Conservation (phyloP, 805 yeast genomes). For the Candida stauntonica region DNA sequence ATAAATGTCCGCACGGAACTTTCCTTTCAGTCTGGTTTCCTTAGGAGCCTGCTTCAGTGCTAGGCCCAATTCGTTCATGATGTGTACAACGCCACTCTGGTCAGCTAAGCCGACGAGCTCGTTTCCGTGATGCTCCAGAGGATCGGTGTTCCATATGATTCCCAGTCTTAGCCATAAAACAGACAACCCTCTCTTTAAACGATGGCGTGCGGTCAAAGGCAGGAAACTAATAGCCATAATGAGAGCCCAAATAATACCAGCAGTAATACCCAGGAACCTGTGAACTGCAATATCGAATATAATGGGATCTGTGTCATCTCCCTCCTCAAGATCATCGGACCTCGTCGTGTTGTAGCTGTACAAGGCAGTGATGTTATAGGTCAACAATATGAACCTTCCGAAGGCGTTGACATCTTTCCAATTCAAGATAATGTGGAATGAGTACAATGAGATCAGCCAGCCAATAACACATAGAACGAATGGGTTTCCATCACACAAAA, state of each 20-base stretch:
- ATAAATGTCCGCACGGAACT: conserved; percentile 55
- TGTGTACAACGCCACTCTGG: conserved; percentile 41
- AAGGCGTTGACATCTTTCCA: conserved; percentile 61
- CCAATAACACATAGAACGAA: conserved; percentile 47
- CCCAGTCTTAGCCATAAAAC: conserved; percentile 79
- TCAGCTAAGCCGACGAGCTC: conserved; percentile 25
- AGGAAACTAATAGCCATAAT: conserved; percentile 58
- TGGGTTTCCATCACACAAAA: conserved; percentile 49
- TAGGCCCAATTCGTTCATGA: conserved; percentile 56
- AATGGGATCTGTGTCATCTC: conserved; percentile 57
- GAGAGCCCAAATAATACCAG: conserved; percentile 77
- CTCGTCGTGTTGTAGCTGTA: conserved; percentile 67
- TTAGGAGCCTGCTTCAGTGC: conserved; percentile 67
- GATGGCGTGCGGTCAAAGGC: conserved; percentile 72
- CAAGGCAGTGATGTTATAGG: conserved; percentile 74
- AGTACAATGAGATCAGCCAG: conserved; percentile 33
- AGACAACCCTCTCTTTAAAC: conserved; percentile 61
- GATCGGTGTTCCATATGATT: conserved; percentile 74
- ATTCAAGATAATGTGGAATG: conserved; percentile 53
- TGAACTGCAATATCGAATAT: conserved; percentile 74
- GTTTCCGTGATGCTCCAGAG: conserved; percentile 41
- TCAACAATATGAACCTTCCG: conserved; percentile 66
- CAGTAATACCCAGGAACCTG: conserved; percentile 64
- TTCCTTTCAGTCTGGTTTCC: conserved; percentile 72
- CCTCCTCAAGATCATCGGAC: conserved; percentile 54